A percentile compares a stretch with the other conserved stretches of the same genome.
phyloP scores from a whole-genome alignment of 129 eudicot species.

The Heracleum sosnowskyi region DNA sequence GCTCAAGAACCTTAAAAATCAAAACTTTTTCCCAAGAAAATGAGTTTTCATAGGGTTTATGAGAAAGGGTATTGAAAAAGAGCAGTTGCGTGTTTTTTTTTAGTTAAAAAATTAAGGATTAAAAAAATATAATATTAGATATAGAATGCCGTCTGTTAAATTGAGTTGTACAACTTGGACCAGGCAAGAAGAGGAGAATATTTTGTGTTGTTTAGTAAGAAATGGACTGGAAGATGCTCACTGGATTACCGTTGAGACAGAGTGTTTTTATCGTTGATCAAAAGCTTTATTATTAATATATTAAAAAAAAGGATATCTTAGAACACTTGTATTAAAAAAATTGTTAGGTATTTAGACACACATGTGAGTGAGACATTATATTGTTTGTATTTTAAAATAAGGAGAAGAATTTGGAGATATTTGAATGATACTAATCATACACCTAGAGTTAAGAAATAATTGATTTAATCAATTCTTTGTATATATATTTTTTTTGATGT shows the following conservation, averaged over 20 bases:
- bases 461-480: too few species aligned
- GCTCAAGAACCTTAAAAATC: conserved; percentile 3
- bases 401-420: too few species aligned
- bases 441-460: too few species aligned
- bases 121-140: background rate
- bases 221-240: background rate
- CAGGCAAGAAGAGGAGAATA: background rate
- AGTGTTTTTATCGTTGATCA: background rate
- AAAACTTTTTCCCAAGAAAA: background rate
- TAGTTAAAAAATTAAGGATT: background rate
- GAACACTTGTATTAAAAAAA: background rate
- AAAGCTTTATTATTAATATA: background rate
- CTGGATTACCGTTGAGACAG: background rate
- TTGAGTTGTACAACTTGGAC: conserved; percentile 2
- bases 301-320: too few species aligned
- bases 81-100: background rate
- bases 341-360: too few species aligned
- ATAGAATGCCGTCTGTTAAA: background rate
- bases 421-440: too few species aligned
- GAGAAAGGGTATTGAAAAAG: background rate
- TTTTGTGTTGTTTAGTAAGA: background rate
- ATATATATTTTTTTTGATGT: too few species aligned
- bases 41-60: background rate
- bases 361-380: too few species aligned
- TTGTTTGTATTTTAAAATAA: too few species aligned